These are phyloP conservation scores for Herpetomonas samuelpessoai DNA, from an alignment of 208 protist species.

Conservation along the genomic window DNA sequence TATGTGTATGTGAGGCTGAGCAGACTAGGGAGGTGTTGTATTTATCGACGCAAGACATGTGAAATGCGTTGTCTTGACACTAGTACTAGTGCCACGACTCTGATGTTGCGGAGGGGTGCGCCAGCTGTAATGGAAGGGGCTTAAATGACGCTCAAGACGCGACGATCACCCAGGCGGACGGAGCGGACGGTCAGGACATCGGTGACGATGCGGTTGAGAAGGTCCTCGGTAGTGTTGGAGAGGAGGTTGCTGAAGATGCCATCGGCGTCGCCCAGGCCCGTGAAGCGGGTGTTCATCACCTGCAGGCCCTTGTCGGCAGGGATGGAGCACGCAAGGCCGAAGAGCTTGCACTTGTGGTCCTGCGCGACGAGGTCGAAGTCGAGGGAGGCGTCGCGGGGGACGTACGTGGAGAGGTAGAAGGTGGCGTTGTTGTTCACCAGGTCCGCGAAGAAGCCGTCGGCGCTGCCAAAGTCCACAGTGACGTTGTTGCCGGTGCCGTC, in stretches of 20 bases:
- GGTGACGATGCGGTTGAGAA: slow-evolving; percentile 11
- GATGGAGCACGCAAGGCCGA: slow-evolving; percentile 17
- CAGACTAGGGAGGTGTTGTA: too few relatives aligned
- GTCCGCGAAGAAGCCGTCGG: slow-evolving; percentile 10
- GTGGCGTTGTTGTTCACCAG: slow-evolving; percentile 1
- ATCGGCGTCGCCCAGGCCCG: slow-evolving; percentile 14
- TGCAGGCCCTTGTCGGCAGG: slow-evolving; percentile 13
- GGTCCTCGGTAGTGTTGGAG: slow-evolving; percentile 4
- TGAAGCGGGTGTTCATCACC: slow-evolving; percentile 15
- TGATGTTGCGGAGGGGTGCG: too few relatives aligned
- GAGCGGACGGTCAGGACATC: slow-evolving; percentile 1
- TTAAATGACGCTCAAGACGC: slow-evolving; percentile 15
- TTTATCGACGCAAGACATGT: too few relatives aligned
- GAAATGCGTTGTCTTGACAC: too few relatives aligned
- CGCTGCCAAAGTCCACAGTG: background rate
- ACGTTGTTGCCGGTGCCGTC: background rate
- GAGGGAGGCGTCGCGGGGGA: slow-evolving; percentile 10
- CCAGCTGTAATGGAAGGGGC: background rate
- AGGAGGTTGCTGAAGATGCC: slow-evolving; percentile 8
- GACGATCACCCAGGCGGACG: slow-evolving; percentile 1
- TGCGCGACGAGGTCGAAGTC: slow-evolving; percentile 17
- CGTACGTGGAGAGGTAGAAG: slow-evolving; percentile 10
- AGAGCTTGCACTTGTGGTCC: slow-evolving; percentile 13
- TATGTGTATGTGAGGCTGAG: too few relatives aligned
- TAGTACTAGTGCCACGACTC: too few relatives aligned